These are phyloP conservation scores for Sclerotinia subarctica DNA, from an alignment of 2,329 filamentous ascomycete genomes.

Conservation along the genomic window DNA sequence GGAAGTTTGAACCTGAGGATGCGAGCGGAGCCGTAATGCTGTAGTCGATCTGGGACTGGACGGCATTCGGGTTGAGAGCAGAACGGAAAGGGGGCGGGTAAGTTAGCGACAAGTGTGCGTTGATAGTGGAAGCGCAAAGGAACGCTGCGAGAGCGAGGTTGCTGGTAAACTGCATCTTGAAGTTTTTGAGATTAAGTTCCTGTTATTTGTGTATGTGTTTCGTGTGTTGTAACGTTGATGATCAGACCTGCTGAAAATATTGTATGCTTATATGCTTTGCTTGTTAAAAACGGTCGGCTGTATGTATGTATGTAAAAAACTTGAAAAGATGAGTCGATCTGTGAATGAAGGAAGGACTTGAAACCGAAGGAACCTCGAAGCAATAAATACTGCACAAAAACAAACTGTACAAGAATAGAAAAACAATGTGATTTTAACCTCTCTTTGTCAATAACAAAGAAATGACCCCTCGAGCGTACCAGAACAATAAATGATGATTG, in stretches of 20 bases:
- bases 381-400: not conserved
- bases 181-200: not conserved
- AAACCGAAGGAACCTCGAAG: not conserved
- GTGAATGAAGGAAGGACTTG: not conserved
- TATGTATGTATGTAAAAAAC: not conserved
- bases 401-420: not conserved
- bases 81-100: constrained; percentile 24
- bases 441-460: not conserved
- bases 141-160: not conserved
- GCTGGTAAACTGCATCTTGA: constrained; percentile 12
- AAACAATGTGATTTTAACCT: not conserved
- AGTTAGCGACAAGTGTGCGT: constrained; percentile 26
- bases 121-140: constrained; percentile 2
- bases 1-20: constrained; percentile 20
- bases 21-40: constrained; percentile 25
- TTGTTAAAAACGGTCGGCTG: not conserved
- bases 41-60: constrained; percentile 20
- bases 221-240: not conserved
- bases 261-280: not conserved
- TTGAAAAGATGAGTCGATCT: not conserved
- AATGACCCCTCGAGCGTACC: not conserved
- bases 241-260: constrained; percentile 18
- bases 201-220: not conserved
- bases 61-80: constrained; percentile 18
- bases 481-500: not conserved